Base-by-base conservation (phyloP, 2,329 filamentous ascomycete genomes). In the Sordariomycetes sp. region DNA sequence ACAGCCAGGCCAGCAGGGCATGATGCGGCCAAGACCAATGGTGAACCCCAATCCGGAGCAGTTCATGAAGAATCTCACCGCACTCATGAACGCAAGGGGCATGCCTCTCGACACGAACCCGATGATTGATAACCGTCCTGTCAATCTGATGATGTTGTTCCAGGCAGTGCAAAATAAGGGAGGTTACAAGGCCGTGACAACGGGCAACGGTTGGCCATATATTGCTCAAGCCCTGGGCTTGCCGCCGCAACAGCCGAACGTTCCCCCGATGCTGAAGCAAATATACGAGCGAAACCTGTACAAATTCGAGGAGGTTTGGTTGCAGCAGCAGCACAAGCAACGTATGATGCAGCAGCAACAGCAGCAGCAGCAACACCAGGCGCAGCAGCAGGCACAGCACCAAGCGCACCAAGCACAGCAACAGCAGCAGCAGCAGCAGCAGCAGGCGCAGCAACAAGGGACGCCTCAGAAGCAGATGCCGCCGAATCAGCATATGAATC, bases 91-190 rank as follows among this genome's bases (percentile, higher is more conserved):
- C 39, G 70, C 76, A 31, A 79, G 82, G 39, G 76, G 79, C 21
- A 64, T 86, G 14, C 80, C 78, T 0, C 68, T 96, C 32, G 86
- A 94, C 30, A 63, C 72, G 2, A 82, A 79, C 41, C 88, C 88
- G 0, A 62, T 75, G 16, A 72, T 94, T 17, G 79, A 75, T 34
- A 83, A 86, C 34, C 78, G 85, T 9, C 73, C 72, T 0, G 67
- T 96, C 24, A 81, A 82, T 46, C 60, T 95, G 10, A 74, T 86
- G 49, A 72, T 79, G 40, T 66, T 96, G 4, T 96, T 93, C 54
- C 75, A 81, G 40, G 66, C 75, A 1, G 84, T 94, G 2, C 57
- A 61, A 30, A 72, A 80, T 44, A 88, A 83, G 46, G 85, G 84
- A 17, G 87, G 87, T 5, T 92, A 82, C 36, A 83, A 82, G 45